phyloP scores from a whole-genome alignment of 305 asterid genomes.

The Caryopteris hybrid region DNA sequence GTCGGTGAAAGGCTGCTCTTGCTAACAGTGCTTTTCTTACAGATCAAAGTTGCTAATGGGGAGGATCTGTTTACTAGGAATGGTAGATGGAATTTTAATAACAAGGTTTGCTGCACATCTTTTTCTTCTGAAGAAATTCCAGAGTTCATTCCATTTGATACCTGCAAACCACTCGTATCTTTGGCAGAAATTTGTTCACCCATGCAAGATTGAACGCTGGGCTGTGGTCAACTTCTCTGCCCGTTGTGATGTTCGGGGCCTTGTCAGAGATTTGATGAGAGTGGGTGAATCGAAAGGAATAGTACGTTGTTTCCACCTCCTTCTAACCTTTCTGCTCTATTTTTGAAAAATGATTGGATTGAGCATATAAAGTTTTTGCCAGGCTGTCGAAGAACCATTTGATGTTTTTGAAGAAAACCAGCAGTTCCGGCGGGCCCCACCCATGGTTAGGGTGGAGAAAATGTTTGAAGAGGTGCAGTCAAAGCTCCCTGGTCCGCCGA shows the following conservation, averaged over 20 bases:
- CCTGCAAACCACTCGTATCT: neutral
- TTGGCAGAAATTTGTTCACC: constrained; percentile 47
- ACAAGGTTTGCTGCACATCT: constrained; percentile 36
- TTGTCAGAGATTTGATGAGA: constrained; percentile 46
- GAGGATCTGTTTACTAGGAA: constrained; percentile 51
- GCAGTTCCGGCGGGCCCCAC: constrained; percentile 51
- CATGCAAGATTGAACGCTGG: constrained; percentile 56
- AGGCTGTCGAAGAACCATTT: constrained; percentile 49
- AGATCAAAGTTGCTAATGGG: constrained; percentile 66
- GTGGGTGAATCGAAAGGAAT: constrained; percentile 50
- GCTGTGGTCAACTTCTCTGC: constrained; percentile 72
- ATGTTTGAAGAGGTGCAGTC: constrained; percentile 51
- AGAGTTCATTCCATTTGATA: neutral
- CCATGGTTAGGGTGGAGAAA: constrained; percentile 58
- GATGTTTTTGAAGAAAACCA: constrained; percentile 49
- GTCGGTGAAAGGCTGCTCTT: neutral
- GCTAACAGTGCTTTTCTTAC: constrained; percentile 19
- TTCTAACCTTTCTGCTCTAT: neutral
- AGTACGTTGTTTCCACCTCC: constrained; percentile 30
- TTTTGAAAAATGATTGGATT: neutral
- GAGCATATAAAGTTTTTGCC: neutral
- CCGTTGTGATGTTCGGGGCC: constrained; percentile 39
- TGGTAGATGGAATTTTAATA: constrained; percentile 68
- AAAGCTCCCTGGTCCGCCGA: constrained; percentile 53
- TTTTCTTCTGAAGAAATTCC: neutral